phyloP scores from a whole-genome alignment of 2,329 filamentous ascomycete genomes.

The Diaporthe sp. region DNA sequence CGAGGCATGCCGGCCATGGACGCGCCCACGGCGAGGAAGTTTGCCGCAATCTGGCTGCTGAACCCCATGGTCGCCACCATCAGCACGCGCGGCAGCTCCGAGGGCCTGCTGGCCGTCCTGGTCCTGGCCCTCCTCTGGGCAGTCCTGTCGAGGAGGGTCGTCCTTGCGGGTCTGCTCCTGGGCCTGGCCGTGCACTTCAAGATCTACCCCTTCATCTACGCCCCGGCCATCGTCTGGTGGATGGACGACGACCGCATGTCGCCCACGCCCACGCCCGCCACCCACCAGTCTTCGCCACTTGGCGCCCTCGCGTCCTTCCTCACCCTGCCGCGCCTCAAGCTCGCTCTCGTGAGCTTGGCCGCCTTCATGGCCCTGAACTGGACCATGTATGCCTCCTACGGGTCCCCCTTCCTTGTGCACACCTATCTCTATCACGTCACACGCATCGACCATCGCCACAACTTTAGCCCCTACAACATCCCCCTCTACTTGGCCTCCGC shows the following conservation, averaged over 20 bases:
- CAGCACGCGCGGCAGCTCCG: slow-evolving; percentile 93
- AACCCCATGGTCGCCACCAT: slow-evolving; percentile 99
- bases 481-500: slow-evolving; percentile 90
- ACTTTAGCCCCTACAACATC: slow-evolving; percentile 97
- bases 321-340: slow-evolving; percentile 67
- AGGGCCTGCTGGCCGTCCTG: slow-evolving; percentile 88
- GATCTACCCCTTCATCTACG: slow-evolving; percentile 98
- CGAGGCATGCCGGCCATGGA: slow-evolving; percentile 56
- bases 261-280: background rate
- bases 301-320: slow-evolving; percentile 57
- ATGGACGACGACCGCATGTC: slow-evolving; percentile 71
- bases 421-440: slow-evolving; percentile 95
- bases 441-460: slow-evolving; percentile 95
- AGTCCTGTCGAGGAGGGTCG: slow-evolving; percentile 72
- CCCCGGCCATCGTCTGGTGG: slow-evolving; percentile 84
- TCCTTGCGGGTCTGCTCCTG: slow-evolving; percentile 80
- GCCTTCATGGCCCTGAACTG: slow-evolving; percentile 83
- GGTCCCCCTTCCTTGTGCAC: slow-evolving; percentile 84
- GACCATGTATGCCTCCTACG: slow-evolving; percentile 85
- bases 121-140: slow-evolving; percentile 89
- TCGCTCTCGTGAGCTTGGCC: slow-evolving; percentile 75
- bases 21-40: slow-evolving; percentile 74
- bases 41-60: slow-evolving; percentile 90
- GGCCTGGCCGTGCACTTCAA: slow-evolving; percentile 95
- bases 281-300: slow-evolving; percentile 40